phyloP scores from a whole-genome alignment of 2,329 filamentous ascomycete genomes.

The Ampelomyces quisqualis region DNA sequence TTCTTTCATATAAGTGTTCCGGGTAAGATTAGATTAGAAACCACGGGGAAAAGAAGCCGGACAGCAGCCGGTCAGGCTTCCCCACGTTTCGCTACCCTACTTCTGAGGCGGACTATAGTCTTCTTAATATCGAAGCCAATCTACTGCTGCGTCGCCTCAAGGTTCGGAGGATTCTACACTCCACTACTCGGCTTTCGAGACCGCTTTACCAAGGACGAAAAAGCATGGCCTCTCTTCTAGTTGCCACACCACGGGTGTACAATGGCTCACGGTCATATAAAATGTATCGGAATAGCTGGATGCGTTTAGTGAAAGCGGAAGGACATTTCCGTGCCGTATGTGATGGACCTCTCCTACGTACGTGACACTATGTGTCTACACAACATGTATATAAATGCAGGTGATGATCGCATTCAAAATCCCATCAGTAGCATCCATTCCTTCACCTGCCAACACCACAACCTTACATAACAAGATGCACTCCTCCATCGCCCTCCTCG shows the following conservation, averaged over 20 bases:
- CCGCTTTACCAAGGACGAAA: constrained; percentile 3
- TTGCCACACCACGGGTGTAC: constrained; percentile 1
- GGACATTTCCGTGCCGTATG: neutral
- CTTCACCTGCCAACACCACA: neutral
- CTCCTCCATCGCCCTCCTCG: constrained; percentile 19
- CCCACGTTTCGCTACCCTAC: constrained; percentile 5
- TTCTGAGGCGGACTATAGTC: neutral
- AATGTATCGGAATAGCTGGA: neutral
- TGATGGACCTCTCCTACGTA: neutral
- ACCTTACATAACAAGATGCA: too few species aligned
- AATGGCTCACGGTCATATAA: constrained; percentile 8
- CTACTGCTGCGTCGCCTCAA: constrained; percentile 12
- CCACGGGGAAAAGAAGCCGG: constrained; percentile 6
- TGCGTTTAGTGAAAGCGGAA: constrained; percentile 1
- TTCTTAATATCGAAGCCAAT: constrained; percentile 18
- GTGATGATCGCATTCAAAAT: constrained; percentile 1
- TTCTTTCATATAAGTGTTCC: constrained; percentile 13
- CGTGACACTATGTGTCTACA: neutral
- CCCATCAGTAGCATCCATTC: neutral
- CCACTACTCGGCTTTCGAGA: constrained; percentile 1
- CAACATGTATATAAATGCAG: constrained; percentile 6
- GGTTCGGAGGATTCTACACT: constrained; percentile 1
- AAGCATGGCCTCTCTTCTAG: constrained; percentile 8
- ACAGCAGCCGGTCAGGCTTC: constrained; percentile 5
- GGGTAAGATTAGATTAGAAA: constrained; percentile 22